Conservation (phyloP, 106 monocot species). For the Chionographis japonica region DNA sequence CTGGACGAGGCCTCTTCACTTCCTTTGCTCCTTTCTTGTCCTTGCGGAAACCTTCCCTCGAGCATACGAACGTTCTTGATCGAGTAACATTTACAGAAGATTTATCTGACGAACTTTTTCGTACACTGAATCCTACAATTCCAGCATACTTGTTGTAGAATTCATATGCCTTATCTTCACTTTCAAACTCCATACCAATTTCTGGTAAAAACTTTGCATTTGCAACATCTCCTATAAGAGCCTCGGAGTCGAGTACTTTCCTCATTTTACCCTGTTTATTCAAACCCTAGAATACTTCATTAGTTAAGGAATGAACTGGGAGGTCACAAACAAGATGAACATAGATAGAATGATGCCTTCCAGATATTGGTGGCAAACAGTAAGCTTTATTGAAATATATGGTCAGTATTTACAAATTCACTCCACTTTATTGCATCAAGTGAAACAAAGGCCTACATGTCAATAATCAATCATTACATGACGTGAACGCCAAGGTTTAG, state of each 20-base stretch:
- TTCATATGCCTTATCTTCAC: conserved; percentile 55
- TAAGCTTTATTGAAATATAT: background rate
- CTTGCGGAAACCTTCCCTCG: conserved; percentile 52
- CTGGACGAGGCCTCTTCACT: conserved; percentile 47
- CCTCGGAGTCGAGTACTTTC: conserved; percentile 40
- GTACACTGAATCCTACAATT: conserved; percentile 48
- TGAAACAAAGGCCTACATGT: too few species aligned
- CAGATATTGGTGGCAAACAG: background rate
- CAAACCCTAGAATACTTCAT: conserved; percentile 26
- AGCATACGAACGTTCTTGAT: conserved; percentile 63
- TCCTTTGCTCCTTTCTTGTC: conserved; percentile 55
- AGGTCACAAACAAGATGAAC: background rate
- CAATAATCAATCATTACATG: too few species aligned
- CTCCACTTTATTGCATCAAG: too few species aligned
- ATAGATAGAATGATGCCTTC: background rate
- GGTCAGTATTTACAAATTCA: background rate
- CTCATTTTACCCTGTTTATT: conserved; percentile 48
- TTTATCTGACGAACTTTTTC: conserved; percentile 50
- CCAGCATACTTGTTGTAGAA: conserved; percentile 57
- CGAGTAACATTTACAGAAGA: conserved; percentile 43
- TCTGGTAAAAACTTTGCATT: conserved; percentile 25
- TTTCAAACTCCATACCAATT: conserved; percentile 53
- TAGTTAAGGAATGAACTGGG: conserved; percentile 10
- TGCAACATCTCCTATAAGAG: conserved; percentile 17
- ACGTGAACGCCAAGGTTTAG: too few species aligned